Evolutionary conservation across 2,329 filamentous ascomycete genomes (phyloP), one percentile per base, ranked within the genome.

Genomic region (Diaporthe vexans): DNA sequence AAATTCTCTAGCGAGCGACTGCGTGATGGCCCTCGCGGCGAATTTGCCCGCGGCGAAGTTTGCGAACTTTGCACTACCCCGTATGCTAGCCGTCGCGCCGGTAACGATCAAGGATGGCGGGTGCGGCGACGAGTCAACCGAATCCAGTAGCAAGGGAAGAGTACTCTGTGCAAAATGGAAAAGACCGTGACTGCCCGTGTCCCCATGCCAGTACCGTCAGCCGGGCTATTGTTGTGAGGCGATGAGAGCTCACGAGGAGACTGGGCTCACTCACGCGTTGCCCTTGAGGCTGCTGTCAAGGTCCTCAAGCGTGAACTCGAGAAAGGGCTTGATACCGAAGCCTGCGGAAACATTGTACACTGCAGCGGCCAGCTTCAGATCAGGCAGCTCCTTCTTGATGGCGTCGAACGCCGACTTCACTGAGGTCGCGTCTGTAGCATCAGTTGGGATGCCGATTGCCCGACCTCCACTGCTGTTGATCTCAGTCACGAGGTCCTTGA

Each of bases 61-160:
- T 1, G 91, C 86, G 82, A 95, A 93, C 17, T 86, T 85, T 0
- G 94, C 91, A 15, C 91, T 93, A 5, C 93, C 94, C 79, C 92
- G 93, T 24, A 96, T 78, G 0, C 93, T 94, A 0, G 94, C 95
- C 0, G 95, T 97, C 0, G 95, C 95, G 43, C 95, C 95, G 0
- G 95, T 97, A 83, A 97, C 94, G 79, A 98, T 93, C 26, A 98
- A 86, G 0, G 93, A 93, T 0, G 95, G 95, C 6, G 95, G 94
- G 79, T 94, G 84, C 43, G 88, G 86, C 0, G 89, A 82, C 57
- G 85, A 84, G 0, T 82, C 82, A 0, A 91, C 88, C 0, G 91
- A 87, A 29, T 91, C 87, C 2, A 95, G 87, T 1, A 97, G 89
- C 1, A 92, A 86, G 0, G 95, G 95, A 0, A 97, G 84, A 0